A percentile compares a stretch with the other conserved stretches of the same genome.
phyloP scores from a whole-genome alignment of 2,329 filamentous ascomycete genomes.

The Drechslera avenae region DNA sequence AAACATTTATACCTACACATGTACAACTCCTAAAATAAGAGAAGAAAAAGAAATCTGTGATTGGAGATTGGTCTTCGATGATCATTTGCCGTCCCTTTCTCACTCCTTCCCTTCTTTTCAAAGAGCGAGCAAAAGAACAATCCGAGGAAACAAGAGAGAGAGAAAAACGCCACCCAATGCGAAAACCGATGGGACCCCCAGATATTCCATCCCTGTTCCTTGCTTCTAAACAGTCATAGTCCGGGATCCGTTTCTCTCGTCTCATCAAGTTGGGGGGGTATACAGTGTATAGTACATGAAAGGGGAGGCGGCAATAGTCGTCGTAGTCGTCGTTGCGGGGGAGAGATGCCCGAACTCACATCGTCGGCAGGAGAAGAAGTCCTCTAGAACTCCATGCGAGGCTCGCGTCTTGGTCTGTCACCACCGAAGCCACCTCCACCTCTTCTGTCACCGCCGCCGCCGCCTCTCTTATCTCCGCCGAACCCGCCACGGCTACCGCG shows the following conservation, averaged over 20 bases:
- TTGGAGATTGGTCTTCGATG: not conserved
- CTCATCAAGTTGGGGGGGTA: constrained; percentile 2
- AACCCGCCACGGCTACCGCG: constrained; percentile 15
- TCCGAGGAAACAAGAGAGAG: not conserved
- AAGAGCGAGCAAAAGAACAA: not conserved
- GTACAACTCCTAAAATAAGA: too few relatives aligned
- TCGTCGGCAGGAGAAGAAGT: too few relatives aligned
- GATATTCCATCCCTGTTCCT: too few relatives aligned
- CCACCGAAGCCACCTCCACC: constrained; percentile 18
- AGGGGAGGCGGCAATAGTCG: too few relatives aligned
- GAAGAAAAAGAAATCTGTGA: not conserved
- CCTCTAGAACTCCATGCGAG: constrained; percentile 13
- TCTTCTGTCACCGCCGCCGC: constrained; percentile 12
- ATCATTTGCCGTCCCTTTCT: not conserved
- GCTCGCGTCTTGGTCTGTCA: constrained; percentile 20
- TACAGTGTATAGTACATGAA: constrained; percentile 7
- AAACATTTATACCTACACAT: not conserved
- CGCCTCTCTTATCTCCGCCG: constrained; percentile 15
- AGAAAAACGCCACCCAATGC: not conserved
- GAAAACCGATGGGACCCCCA: too few relatives aligned
- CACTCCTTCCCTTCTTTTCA: not conserved
- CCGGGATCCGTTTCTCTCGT: too few relatives aligned
- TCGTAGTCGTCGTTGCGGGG: too few relatives aligned
- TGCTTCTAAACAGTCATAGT: too few relatives aligned
- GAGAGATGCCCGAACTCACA: too few relatives aligned